phyloP scores from a whole-genome alignment of 176 grass and related monocot species.

The Puya raimondii region DNA sequence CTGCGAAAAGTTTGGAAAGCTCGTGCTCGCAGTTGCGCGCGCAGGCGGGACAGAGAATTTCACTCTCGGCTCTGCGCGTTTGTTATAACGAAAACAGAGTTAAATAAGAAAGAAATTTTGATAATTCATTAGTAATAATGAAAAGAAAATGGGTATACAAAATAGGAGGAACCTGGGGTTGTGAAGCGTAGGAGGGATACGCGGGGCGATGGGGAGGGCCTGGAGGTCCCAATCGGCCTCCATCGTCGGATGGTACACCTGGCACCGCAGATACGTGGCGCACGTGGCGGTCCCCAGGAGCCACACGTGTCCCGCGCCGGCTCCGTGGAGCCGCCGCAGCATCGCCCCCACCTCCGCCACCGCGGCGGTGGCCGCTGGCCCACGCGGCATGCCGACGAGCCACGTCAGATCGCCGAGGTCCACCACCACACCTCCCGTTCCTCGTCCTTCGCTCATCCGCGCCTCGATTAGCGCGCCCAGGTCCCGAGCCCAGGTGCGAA shows the following conservation, averaged over 20 bases:
- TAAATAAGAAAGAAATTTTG: neutral
- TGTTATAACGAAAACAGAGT: too few relatives aligned
- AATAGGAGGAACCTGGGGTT: slow-evolving; percentile 27
- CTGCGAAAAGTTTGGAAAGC: neutral
- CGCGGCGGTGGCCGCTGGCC: slow-evolving; percentile 12
- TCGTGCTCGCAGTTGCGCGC: too few relatives aligned
- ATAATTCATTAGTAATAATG: neutral
- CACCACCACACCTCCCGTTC: slow-evolving; percentile 31
- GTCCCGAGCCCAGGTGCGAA: too few relatives aligned
- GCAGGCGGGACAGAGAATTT: too few relatives aligned
- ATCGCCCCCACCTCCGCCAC: slow-evolving; percentile 54
- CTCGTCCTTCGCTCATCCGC: neutral
- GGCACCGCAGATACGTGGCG: slow-evolving; percentile 68
- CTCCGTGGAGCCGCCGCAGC: slow-evolving; percentile 21
- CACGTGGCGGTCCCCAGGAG: slow-evolving; percentile 74
- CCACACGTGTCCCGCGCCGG: slow-evolving; percentile 42
- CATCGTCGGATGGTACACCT: slow-evolving; percentile 69
- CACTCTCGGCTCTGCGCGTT: too few relatives aligned
- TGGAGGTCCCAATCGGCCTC: slow-evolving; percentile 86
- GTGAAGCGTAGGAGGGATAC: slow-evolving; percentile 28
- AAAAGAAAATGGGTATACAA: too few relatives aligned
- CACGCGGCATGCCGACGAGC: slow-evolving; percentile 47
- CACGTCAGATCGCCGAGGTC: slow-evolving; percentile 76
- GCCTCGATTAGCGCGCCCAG: too few relatives aligned
- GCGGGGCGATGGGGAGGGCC: slow-evolving; percentile 61